Evolutionary conservation across 345 rosid species (phyloP).

Genomic region (Sapria himalayana): DNA sequence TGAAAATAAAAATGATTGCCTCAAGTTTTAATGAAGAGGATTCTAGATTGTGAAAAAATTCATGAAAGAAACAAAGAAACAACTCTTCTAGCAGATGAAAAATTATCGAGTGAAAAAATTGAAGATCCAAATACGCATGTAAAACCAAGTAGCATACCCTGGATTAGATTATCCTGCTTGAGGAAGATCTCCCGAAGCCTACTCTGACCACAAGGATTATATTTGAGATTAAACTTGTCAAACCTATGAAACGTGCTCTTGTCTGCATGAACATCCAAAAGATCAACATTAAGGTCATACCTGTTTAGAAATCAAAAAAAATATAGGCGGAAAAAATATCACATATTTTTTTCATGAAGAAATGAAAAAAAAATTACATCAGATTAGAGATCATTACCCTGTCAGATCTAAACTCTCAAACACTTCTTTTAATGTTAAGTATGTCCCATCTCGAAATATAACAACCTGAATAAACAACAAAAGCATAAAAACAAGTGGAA

Average conservation of each 20-base stretch:
- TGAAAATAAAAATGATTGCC: too few species aligned
- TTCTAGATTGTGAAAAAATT: too few species aligned
- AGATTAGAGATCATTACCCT: constrained; percentile 49
- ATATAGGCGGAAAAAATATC: background rate
- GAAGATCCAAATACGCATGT: too few species aligned
- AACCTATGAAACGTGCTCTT: constrained; percentile 99
- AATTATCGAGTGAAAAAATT: too few species aligned
- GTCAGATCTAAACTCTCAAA: constrained; percentile 88
- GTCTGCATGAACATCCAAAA: constrained; percentile 98
- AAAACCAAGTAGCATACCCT: constrained; percentile 48
- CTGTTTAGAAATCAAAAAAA: constrained; percentile 16
- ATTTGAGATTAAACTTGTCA: constrained; percentile 96
- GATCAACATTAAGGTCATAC: constrained; percentile 89
- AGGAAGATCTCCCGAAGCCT: constrained; percentile 98
- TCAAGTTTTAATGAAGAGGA: too few species aligned
- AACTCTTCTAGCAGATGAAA: too few species aligned
- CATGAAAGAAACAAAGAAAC: too few species aligned
- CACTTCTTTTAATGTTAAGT: constrained; percentile 85
- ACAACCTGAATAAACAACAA: constrained; percentile 48
- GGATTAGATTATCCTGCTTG: constrained; percentile 96
- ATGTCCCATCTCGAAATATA: constrained; percentile 94
- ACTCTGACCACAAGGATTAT: constrained; percentile 99
- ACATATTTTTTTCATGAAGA: constrained; percentile 1
- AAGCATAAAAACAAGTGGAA: background rate
- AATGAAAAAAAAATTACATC: background rate